Conservation (phyloP, 2,329 filamentous ascomycete species). For the Aureobasidium lini region DNA sequence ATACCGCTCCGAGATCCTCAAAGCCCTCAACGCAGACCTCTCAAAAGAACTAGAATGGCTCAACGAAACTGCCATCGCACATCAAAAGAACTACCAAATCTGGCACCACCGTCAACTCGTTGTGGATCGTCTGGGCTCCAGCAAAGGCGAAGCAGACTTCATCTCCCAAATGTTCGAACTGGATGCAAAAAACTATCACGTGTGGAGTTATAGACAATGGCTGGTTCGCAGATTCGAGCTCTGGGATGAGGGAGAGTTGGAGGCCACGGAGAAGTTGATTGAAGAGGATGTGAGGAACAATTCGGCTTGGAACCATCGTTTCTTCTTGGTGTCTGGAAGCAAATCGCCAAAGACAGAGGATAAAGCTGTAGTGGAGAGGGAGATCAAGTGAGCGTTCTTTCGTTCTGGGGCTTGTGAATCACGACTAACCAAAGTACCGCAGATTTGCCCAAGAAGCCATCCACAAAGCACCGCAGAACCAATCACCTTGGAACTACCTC, state of each 20-base stretch:
- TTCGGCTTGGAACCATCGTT: constrained; percentile 94
- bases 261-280: constrained; percentile 65
- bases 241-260: constrained; percentile 53
- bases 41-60: constrained; percentile 75
- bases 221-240: constrained; percentile 57
- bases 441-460: constrained; percentile 62
- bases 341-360: constrained; percentile 34
- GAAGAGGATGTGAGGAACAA: constrained; percentile 85
- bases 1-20: constrained; percentile 76
- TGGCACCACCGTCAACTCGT: constrained; percentile 62
- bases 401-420: neutral
- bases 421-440: neutral
- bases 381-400: constrained; percentile 53
- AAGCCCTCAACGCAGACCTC: constrained; percentile 57
- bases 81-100: constrained; percentile 98
- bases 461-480: constrained; percentile 78
- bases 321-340: constrained; percentile 79
- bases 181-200: constrained; percentile 97
- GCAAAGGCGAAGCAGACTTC: constrained; percentile 64
- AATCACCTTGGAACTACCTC: constrained; percentile 89
- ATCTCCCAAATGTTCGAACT: constrained; percentile 70
- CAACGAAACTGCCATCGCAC: constrained; percentile 69
- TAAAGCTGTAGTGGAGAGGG: constrained; percentile 59
- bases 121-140: constrained; percentile 51
- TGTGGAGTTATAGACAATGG: constrained; percentile 91